Evolutionary conservation across 2,329 filamentous ascomycete genomes (phyloP).

Genomic region (Exophiala viscosa): DNA sequence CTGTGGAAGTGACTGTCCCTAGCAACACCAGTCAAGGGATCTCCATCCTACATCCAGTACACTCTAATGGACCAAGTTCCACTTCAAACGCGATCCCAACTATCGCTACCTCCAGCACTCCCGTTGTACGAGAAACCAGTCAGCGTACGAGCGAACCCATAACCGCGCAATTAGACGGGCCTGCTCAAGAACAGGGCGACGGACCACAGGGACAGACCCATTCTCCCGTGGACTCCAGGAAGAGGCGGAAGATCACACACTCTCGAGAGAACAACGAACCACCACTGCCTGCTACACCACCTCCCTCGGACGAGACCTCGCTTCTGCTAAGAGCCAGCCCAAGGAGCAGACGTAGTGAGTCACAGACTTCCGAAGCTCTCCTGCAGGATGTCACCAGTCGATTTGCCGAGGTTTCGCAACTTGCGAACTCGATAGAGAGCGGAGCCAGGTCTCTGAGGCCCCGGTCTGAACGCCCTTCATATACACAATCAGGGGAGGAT

Average conservation of each 20-base stretch:
- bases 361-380: constrained; percentile 21
- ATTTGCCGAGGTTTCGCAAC: constrained; percentile 21
- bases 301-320: constrained; percentile 4
- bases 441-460: constrained; percentile 10
- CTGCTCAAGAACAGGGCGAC: constrained; percentile 4
- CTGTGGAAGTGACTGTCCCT: constrained; percentile 11
- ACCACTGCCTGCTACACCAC: constrained; percentile 7
- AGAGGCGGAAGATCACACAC: constrained; percentile 22
- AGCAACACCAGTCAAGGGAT: constrained; percentile 3
- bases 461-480: constrained; percentile 1
- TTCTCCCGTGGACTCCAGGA: constrained; percentile 8
- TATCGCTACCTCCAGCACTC: constrained; percentile 6
- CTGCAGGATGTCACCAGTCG: constrained; percentile 22
- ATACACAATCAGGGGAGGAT: constrained; percentile 1
- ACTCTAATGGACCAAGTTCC: neutral
- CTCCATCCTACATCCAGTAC: constrained; percentile 9
- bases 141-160: constrained; percentile 13
- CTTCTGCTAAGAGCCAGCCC: constrained; percentile 13
- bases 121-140: constrained; percentile 2
- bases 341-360: constrained; percentile 16
- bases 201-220: neutral
- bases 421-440: constrained; percentile 22
- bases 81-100: constrained; percentile 11
- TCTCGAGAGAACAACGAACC: constrained; percentile 2
- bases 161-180: constrained; percentile 11